Conservation (phyloP, 2,329 filamentous ascomycete species). For the Monosporascus sp. region DNA sequence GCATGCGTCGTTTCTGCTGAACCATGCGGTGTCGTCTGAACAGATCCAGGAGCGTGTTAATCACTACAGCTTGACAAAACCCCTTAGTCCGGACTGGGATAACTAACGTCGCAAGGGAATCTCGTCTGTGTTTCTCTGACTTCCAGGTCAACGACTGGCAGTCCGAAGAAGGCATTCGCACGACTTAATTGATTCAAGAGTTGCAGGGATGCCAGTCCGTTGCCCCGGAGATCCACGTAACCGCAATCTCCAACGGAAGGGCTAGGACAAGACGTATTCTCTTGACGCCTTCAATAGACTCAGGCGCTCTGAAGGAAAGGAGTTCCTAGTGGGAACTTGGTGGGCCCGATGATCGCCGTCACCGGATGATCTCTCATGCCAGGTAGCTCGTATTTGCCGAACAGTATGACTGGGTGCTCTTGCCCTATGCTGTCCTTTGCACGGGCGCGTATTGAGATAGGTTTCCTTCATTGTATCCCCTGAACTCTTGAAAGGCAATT, state of each 20-base stretch:
- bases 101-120: background rate
- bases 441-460: no score
- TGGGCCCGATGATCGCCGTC: background rate
- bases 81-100: background rate
- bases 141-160: conserved; percentile 2
- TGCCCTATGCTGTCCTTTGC: no score
- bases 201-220: conserved; percentile 3
- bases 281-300: background rate
- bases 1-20: conserved; percentile 3
- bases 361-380: background rate
- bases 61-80: background rate
- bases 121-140: background rate
- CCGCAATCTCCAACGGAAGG: background rate
- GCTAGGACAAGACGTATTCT: conserved; percentile 1
- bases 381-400: no score
- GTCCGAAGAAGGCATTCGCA: background rate
- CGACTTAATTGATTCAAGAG: background rate
- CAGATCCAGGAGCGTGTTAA: conserved; percentile 8
- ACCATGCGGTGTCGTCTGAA: conserved; percentile 8
- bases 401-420: no score
- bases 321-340: conserved; percentile 1
- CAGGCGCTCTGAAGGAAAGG: background rate
- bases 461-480: no score
- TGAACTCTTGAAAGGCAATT: no score
- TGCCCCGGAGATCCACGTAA: background rate